Evolutionary conservation across 805 yeast species (phyloP).

Genomic region (Kuraishia piskuri): DNA sequence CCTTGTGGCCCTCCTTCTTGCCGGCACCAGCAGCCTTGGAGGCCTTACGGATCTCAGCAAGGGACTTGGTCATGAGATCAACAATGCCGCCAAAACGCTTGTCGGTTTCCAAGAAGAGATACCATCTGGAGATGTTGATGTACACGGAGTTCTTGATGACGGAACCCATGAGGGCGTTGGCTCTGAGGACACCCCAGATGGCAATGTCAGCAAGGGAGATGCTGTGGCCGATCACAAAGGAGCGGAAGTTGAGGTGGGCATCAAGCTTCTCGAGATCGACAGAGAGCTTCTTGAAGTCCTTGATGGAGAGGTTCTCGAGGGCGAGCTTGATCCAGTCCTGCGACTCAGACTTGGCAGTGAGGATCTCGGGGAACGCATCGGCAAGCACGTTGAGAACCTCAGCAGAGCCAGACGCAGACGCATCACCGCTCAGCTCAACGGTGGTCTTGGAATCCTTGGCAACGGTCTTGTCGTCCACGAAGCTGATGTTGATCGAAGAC

Average conservation of each 20-base stretch:
- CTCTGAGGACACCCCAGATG: constrained; percentile 89
- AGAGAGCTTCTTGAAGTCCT: constrained; percentile 83
- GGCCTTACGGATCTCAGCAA: constrained; percentile 65
- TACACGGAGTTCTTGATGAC: constrained; percentile 78
- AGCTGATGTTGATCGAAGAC: constrained; percentile 48
- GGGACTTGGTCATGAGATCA: constrained; percentile 56
- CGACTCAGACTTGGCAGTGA: constrained; percentile 29
- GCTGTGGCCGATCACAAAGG: constrained; percentile 64
- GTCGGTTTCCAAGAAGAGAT: constrained; percentile 63
- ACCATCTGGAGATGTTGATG: constrained; percentile 91
- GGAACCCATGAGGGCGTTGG: constrained; percentile 89
- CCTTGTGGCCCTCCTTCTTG: constrained; percentile 85
- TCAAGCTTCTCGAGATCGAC: constrained; percentile 74
- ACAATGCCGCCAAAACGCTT: constrained; percentile 61
- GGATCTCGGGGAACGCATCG: constrained; percentile 39
- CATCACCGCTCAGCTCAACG: constrained; percentile 35
- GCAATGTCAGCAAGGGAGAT: constrained; percentile 75
- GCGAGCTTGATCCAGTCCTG: constrained; percentile 63
- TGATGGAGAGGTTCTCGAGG: constrained; percentile 57
- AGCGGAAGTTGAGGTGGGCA: constrained; percentile 74
- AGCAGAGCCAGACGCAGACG: constrained; percentile 30
- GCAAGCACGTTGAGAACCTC: constrained; percentile 43
- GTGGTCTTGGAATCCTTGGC: constrained; percentile 31
- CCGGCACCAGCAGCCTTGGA: constrained; percentile 39
- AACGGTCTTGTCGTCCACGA: constrained; percentile 65